Evolutionary conservation across 2,329 filamentous ascomycete genomes (phyloP).

Genomic region (Monosporascus sp.): DNA sequence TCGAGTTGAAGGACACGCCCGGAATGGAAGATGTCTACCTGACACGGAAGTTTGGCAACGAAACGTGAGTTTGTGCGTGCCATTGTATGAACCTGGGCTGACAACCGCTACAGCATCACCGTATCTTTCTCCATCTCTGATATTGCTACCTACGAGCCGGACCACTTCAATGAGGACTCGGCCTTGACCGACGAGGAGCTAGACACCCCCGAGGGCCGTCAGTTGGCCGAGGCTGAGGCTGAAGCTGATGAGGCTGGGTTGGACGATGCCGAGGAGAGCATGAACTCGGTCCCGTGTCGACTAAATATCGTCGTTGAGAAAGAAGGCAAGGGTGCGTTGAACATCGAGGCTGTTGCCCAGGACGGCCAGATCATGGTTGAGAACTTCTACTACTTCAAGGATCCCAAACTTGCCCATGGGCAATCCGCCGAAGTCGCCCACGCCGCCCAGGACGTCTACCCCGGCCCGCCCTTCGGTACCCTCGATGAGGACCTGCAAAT

Average conservation of each 20-base stretch:
- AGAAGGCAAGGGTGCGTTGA: slow-evolving; percentile 74
- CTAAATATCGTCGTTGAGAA: slow-evolving; percentile 88
- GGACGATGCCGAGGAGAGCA: slow-evolving; percentile 42
- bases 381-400: slow-evolving; percentile 82
- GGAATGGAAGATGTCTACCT: slow-evolving; percentile 87
- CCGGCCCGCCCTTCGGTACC: slow-evolving; percentile 87
- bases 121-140: slow-evolving; percentile 82
- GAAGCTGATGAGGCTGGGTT: slow-evolving; percentile 49
- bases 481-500: slow-evolving; percentile 94
- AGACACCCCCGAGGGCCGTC: slow-evolving; percentile 46
- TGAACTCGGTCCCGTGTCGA: slow-evolving; percentile 68
- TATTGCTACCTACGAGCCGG: slow-evolving; percentile 61
- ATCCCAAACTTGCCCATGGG: slow-evolving; percentile 71
- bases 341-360: slow-evolving; percentile 80
- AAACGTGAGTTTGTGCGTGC: slow-evolving; percentile 58
- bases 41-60: slow-evolving; percentile 75
- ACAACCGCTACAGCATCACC: slow-evolving; percentile 52
- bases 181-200: slow-evolving; percentile 52
- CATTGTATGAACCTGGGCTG: slow-evolving; percentile 14
- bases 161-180: slow-evolving; percentile 51
- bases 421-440: slow-evolving; percentile 72
- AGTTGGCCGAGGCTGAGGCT: slow-evolving; percentile 54
- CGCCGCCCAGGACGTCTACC: slow-evolving; percentile 72
- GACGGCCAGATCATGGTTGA: slow-evolving; percentile 84
- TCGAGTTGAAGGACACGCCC: slow-evolving; percentile 73